Evolutionary conservation across 2,329 filamentous ascomycete genomes (phyloP), one percentile per base, ranked within the genome.

Genomic region (Penicillium sp.): DNA sequence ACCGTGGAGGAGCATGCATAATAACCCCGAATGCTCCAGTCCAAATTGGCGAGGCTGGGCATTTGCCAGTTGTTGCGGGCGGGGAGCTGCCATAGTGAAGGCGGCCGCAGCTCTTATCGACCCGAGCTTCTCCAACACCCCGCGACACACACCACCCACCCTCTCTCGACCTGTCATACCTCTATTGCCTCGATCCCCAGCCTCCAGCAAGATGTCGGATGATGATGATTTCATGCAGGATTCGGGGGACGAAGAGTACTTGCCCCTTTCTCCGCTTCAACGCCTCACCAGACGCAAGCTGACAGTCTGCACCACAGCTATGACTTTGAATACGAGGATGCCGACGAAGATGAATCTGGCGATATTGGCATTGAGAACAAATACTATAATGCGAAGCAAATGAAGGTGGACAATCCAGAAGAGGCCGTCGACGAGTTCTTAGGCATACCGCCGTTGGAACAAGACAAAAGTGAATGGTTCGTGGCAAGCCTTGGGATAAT

Each of bases 351-450:
- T 29, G 84, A 95, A 42, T 81, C 79, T 20, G 89, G 84, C 42
- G 88, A 96, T 64, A 86, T 96, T 57, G 89, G 91, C 54, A 94
- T 97, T 64, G 93, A 98, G 67, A 98, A 98, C 75, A 96, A 95
- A 72, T 98, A 98, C 75, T 98, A 97, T 77, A 97, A 96, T 69
- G 93, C 93, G 29, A 98, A 98, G 71, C 91, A 97, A 71, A 83
- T 94, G 63, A 98, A 97, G 74, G 75, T 76, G 29, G 83, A 84
- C 48, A 88, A 90, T 42, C 89, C 91, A 1, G 81, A 93, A 58
- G 88, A 88, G 54, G 93, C 93, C 2, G 86, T 98, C 40, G 81
- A 83, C 23, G 91, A 97, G 64, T 98, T 98, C 58, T 72, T 97
- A n/a, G 86, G 81, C 20, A 84, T 98, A 48, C 89, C 88, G 4